Percentiles rank a stretch among this genome's conserved stretches.
phyloP scores from a whole-genome alignment of 768 basidiomycete species.

The Infundibulicybe gibba region DNA sequence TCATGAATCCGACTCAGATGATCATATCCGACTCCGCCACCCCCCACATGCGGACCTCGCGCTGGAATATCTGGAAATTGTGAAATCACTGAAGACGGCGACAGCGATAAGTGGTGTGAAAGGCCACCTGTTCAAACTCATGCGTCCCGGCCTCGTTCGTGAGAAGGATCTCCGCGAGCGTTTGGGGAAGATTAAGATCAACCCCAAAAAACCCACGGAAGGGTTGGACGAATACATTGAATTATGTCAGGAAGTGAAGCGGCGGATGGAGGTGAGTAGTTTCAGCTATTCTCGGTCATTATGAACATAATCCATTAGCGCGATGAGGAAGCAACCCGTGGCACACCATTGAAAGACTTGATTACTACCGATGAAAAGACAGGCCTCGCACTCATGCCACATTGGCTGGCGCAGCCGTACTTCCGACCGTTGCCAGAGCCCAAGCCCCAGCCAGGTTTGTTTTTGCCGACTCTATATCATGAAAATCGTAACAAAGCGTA shows the following conservation, averaged over 20 bases:
- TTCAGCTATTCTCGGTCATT: slow-evolving; percentile 3
- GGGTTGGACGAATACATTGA: slow-evolving; percentile 44
- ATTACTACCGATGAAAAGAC: slow-evolving; percentile 39
- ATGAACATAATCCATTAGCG: slow-evolving; percentile 25
- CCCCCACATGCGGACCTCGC: slow-evolving; percentile 67
- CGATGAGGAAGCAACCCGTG: slow-evolving; percentile 39
- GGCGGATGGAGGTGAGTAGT: slow-evolving; percentile 40
- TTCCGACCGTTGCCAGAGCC: slow-evolving; percentile 34
- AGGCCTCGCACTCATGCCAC: slow-evolving; percentile 53
- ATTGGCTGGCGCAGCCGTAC: slow-evolving; percentile 74
- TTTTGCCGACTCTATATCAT: too few species aligned
- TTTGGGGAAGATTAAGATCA: slow-evolving; percentile 49
- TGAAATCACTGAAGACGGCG: slow-evolving; percentile 61
- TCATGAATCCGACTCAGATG: slow-evolving; percentile 22
- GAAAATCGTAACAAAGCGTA: too few species aligned
- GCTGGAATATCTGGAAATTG: slow-evolving; percentile 83
- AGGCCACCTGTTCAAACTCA: slow-evolving; percentile 90
- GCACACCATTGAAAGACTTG: slow-evolving; percentile 27
- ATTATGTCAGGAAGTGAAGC: slow-evolving; percentile 57
- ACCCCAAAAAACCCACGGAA: slow-evolving; percentile 14
- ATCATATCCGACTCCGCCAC: slow-evolving; percentile 39
- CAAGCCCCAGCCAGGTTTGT: neutral
- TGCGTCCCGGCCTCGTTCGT: slow-evolving; percentile 68
- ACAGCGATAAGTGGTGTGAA: slow-evolving; percentile 79
- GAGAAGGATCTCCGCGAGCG: slow-evolving; percentile 72